Evolutionary conservation across 2,329 filamentous ascomycete species (phyloP), one percentile per base, ranked within the genome.

Genomic region (Ascochyta lentis): DNA sequence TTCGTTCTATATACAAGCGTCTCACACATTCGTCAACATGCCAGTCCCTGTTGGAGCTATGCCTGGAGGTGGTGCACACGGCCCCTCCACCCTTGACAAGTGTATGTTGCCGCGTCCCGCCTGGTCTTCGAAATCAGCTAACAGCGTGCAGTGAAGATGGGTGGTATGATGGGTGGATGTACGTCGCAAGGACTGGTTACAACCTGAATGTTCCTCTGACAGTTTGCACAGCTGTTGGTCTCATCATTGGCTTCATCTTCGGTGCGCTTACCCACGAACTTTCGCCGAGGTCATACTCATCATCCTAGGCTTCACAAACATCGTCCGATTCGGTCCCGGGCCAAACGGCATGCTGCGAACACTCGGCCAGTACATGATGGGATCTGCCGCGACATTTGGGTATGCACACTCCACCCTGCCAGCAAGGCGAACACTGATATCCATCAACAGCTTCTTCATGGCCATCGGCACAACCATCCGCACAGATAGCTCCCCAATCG

Each of bases 111-210:
- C 35, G 45, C 41, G 34, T 23, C 38, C 56, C 71, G 50, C 53
- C 49, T 53, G 15, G 19, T 6, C 8, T 3, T 19, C 38, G 64
- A 74, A 37, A 49, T 61, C 45, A 37, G 65, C 73, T 71, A 80
- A 76, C 59, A 34, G 37, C 54, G 44, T 26, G 68, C 75, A 96
- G 92, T 93, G 77, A 97, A 96, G 83, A 97, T 98, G 92, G 95
- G 95, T 68, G 92, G 90, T 61, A 89, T 99, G 89, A 98, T 98
- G 92, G 95, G 95, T 68, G 91, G 92, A 76, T 96, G 94, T 98
- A 90, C 71, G 92, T 86, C 48, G 54, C 41, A 38, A 59, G 51
- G 27, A 43, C 39, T 12, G 22, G 24, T n/a, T 16, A 26, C 13
- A 16, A 26, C 23, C 15, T 23, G 44, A 24, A 49, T 19, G 22